These are phyloP conservation scores for Sisymbrium altissimum DNA, from an alignment of 345 rosid genomes.

Conservation along the genomic window DNA sequence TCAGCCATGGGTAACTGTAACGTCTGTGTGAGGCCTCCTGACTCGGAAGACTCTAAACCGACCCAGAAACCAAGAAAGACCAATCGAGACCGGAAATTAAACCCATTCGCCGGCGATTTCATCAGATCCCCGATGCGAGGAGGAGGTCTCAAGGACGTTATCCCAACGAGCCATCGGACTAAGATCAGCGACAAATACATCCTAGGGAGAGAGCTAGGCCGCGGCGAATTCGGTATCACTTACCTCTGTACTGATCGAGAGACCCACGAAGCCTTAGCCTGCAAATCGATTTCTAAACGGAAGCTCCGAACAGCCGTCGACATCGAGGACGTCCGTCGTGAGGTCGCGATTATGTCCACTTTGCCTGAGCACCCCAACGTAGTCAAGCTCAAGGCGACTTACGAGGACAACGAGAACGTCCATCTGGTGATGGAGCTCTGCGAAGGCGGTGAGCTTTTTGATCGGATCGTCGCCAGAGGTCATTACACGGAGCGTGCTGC, in stretches of 20 bases:
- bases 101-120: conserved; percentile 53
- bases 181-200: conserved; percentile 82
- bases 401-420: conserved; percentile 86
- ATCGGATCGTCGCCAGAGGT: conserved; percentile 92
- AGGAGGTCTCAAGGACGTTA: conserved; percentile 68
- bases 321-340: conserved; percentile 88
- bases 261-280: conserved; percentile 63
- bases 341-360: conserved; percentile 87
- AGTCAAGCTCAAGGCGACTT: conserved; percentile 88
- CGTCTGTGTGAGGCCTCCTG: conserved; percentile 74
- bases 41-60: conserved; percentile 33
- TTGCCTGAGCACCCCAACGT: conserved; percentile 80
- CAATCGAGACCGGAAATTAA: conserved; percentile 41
- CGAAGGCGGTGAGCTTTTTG: conserved; percentile 95
- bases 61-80: conserved; percentile 37
- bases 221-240: conserved; percentile 95
- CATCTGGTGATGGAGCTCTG: conserved; percentile 96
- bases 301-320: conserved; percentile 88
- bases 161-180: conserved; percentile 56
- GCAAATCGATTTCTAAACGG: conserved; percentile 87
- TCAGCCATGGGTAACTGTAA: conserved; percentile 85
- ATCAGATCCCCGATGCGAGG: conserved; percentile 52
- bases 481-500: conserved; percentile 96
- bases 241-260: conserved; percentile 88
- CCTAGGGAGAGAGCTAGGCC: conserved; percentile 82